phyloP scores from a whole-genome alignment of 2,329 filamentous ascomycete genomes.

The Pseudogymnoascus sp. region DNA sequence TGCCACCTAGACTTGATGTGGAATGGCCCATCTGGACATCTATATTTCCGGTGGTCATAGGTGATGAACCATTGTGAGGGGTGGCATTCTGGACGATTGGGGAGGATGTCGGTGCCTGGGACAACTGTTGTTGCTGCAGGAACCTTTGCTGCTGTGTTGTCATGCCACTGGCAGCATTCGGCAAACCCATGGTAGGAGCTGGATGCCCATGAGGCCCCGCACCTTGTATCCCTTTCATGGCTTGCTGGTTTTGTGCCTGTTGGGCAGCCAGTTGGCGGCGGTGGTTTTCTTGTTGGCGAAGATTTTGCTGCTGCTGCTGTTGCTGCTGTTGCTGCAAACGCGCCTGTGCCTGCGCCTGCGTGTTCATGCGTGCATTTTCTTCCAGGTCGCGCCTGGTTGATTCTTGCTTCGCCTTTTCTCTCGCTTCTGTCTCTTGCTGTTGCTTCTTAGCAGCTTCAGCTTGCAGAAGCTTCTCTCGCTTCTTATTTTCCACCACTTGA shows the following conservation, averaged over 20 bases:
- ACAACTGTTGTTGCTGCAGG: conserved; percentile 37
- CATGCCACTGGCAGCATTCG: conserved; percentile 26
- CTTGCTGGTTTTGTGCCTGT: conserved; percentile 31
- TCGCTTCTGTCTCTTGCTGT: conserved; percentile 37
- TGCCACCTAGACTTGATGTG: conserved; percentile 59
- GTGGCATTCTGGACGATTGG: conserved; percentile 56
- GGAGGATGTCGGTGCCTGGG: conserved; percentile 58
- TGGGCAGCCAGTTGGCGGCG: conserved; percentile 31
- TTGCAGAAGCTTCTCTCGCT: conserved; percentile 64
- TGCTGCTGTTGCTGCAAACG: conserved; percentile 19
- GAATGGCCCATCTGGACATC: conserved; percentile 53
- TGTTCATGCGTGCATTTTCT: conserved; percentile 17
- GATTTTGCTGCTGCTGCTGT: conserved; percentile 24
- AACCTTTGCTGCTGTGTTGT: conserved; percentile 28
- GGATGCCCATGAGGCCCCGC: conserved; percentile 37
- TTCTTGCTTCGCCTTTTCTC: conserved; percentile 32
- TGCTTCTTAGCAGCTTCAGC: conserved; percentile 38
- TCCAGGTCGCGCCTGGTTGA: conserved; percentile 25
- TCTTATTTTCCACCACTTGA: conserved; percentile 67
- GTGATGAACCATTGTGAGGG: conserved; percentile 56
- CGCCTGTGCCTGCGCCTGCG: conserved; percentile 11
- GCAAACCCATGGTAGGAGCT: conserved; percentile 30
- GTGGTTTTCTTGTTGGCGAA: conserved; percentile 29
- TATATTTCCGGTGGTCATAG: conserved; percentile 45
- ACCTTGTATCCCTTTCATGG: conserved; percentile 29